These are phyloP conservation scores for Tuber borchii DNA, from an alignment of 495 filamentous ascomycete species.

Conservation along the genomic window DNA sequence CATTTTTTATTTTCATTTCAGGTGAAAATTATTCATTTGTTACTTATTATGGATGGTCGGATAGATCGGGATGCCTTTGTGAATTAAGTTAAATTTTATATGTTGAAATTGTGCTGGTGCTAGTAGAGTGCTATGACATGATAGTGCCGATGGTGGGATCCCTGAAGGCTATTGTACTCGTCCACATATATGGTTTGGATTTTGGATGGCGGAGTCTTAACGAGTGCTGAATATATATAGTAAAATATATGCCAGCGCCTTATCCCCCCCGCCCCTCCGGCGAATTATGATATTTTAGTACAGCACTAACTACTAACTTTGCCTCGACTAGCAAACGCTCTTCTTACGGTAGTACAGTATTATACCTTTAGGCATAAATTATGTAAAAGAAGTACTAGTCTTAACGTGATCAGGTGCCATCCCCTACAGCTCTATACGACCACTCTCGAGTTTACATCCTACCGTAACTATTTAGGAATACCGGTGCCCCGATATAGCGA, in stretches of 20 bases:
- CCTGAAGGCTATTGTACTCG: background rate
- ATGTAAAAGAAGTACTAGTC: background rate
- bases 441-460: background rate
- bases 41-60: background rate
- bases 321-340: background rate
- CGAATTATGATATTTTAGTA: background rate
- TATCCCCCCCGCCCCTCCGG: background rate
- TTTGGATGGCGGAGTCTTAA: too few relatives aligned
- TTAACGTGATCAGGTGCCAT: background rate
- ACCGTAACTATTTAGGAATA: background rate
- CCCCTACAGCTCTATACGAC: background rate
- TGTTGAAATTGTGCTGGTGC: background rate
- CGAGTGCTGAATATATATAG: background rate
- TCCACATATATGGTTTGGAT: background rate
- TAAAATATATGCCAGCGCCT: background rate
- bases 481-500: background rate
- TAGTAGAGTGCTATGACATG: background rate
- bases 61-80: background rate
- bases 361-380: background rate
- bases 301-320: background rate
- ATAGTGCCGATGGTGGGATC: background rate
- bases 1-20: background rate
- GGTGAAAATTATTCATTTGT: background rate
- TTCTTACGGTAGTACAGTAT: background rate
- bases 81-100: background rate